Percentiles rank a stretch among this genome's conserved stretches.
Conservation (phyloP, 768 basidiomycete species). For the Lentinula boryana region DNA sequence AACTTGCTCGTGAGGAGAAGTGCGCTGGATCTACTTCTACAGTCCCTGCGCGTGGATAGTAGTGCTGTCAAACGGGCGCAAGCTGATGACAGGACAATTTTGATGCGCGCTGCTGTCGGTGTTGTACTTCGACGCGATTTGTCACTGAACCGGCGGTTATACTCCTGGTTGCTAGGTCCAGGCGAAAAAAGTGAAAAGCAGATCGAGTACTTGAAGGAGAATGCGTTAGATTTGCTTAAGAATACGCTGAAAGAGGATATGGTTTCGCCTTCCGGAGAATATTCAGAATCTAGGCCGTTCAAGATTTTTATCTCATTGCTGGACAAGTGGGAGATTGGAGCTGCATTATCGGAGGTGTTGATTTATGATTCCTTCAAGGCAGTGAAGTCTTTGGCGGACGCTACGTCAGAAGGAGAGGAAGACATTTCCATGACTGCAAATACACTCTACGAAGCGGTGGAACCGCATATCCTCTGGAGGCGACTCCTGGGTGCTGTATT, state of each 20-base stretch:
- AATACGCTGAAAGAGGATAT: constrained; percentile 80
- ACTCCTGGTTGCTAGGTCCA: constrained; percentile 87
- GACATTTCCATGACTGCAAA: constrained; percentile 81
- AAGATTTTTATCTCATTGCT: constrained; percentile 92
- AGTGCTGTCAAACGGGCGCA: constrained; percentile 63
- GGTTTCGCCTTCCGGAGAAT: constrained; percentile 63
- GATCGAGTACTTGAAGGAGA: constrained; percentile 56
- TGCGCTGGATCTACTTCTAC: constrained; percentile 78
- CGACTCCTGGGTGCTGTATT: constrained; percentile 57
- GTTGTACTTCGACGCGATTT: constrained; percentile 92
- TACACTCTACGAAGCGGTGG: constrained; percentile 88
- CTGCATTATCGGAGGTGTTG: constrained; percentile 68
- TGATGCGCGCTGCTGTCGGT: constrained; percentile 81
- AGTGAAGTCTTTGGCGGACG: constrained; percentile 50
- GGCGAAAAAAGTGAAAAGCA: constrained; percentile 77
- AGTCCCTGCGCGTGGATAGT: constrained; percentile 71
- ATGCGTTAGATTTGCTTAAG: constrained; percentile 69
- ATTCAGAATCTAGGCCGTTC: constrained; percentile 81
- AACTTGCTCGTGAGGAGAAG: constrained; percentile 86
- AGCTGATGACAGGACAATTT: constrained; percentile 66
- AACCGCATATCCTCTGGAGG: constrained; percentile 86
- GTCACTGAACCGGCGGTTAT: constrained; percentile 87
- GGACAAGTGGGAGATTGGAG: constrained; percentile 97
- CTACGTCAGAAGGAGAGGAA: constrained; percentile 46
- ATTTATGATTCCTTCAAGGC: constrained; percentile 78